Evolutionary conservation across 1,284 basidiomycete genomes (phyloP), one percentile per base, ranked within the genome.

Genomic region (Polyporus tsugae): DNA sequence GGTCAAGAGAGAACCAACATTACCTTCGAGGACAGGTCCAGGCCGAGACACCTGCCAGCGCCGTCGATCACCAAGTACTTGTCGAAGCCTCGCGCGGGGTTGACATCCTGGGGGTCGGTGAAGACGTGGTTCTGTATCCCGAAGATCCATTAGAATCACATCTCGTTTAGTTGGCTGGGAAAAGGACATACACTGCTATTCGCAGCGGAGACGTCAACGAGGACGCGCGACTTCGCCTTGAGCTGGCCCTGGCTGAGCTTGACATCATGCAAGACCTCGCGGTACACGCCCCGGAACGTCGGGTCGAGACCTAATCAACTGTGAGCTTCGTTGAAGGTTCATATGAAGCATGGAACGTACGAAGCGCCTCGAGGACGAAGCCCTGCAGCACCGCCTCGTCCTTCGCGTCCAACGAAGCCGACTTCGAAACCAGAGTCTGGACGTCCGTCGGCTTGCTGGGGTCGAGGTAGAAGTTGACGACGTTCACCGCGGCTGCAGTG

Each of bases 301-400:
- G 86, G 87, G 58, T 88, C 84, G 19, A 87, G 76, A 59, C 87
- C 86, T 87, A 42, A 25, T 29, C 22, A 19, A 15, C 58, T 6
- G 63, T 52, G 15, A 55, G 19, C 67, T 22, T 62, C 64, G 41
- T 57, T 7, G 49, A 38, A 44, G 4, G 25, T 4, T 6, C 17
- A 13, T 15, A 53, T 0, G 19, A 33, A 57, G 13, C 13, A 17
- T 22, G 38, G 41, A 13, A 84, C 89, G 72, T 65, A 92, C 92
- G 86, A 69, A 93, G 77, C 29, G 91, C 89, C 77, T 94, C 93
- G 25, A 85, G 82, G 15, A 89, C 85, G 72, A 87, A 89, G 35
- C 84, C 87, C 63, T 85, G 82, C 22, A 91, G 76, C 29, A 77
- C 64, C 33, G 65, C 73, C 41, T 81, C 64, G 44, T 82, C 79